Evolutionary conservation across 176 grass and related monocot genomes (phyloP), one percentile per base, ranked within the genome.

Genomic region (Otatea glauca): DNA sequence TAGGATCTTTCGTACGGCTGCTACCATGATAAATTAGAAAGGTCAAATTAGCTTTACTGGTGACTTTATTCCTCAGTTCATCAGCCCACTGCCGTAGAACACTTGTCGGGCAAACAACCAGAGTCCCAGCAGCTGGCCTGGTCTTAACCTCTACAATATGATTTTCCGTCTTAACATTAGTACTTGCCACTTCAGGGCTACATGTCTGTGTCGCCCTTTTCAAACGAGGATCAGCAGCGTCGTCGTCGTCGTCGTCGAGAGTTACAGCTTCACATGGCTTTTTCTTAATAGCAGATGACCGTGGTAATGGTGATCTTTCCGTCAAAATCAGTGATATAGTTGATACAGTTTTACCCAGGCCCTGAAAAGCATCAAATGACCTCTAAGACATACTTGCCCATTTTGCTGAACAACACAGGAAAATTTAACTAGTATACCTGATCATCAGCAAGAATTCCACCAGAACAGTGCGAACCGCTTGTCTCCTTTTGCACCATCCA

Each of bases 401-500:
- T n/a, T n/a, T n/a, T n/a, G n/a, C n/a, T n/a, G n/a, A n/a, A n/a
- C n/a, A n/a, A n/a, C n/a, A n/a, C n/a, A 16, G 7, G 17, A 62
- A 17, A 63, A 79, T 63, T 35, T 39, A 58, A 70, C 20, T 84
- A 21, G 66, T 27, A 86, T 91, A 99, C 97, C 93, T 99, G 97
- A 86, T 99, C 97, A 91, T 99, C 97, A 72, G 97, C 97, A 67
- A 99, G 97, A 86, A 99, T 99, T 79, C 97, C 97, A 51, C 97
- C 97, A 88, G 83, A 96, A 79, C 97, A 99, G 71, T 91, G 91
- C 1, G 51, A 74, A 55, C 89, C 75, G 65, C 67, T 78, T 77
- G 65, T 96, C 75, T 99, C 97, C 90, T 99, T 99, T 83, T 96
- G 90, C 65, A 99, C 85, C 97, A 99, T 99, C 97, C 97, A 99